These are phyloP conservation scores for Blastosporella zonata DNA, from an alignment of 1,284 basidiomycete genomes.

Conservation along the genomic window DNA sequence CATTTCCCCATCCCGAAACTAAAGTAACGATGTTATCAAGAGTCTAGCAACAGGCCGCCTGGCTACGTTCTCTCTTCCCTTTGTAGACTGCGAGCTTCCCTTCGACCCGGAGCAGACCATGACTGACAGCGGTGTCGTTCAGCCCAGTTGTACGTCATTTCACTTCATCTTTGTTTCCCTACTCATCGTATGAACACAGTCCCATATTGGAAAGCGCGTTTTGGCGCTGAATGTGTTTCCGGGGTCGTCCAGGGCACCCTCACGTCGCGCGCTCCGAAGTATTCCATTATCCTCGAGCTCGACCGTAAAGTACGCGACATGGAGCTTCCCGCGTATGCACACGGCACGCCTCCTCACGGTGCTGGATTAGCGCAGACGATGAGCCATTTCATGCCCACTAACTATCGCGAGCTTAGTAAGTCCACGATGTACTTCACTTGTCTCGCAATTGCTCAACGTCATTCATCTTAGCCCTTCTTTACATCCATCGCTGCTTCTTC, in stretches of 20 bases:
- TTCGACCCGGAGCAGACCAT: conserved; percentile 52
- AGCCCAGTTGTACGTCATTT: conserved; percentile 50
- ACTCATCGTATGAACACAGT: conserved; percentile 37
- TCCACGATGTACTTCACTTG: background rate
- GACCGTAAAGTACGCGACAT: conserved; percentile 64
- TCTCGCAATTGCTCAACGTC: background rate
- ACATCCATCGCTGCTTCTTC: conserved; percentile 68
- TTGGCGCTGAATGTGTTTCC: conserved; percentile 65
- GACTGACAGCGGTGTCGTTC: conserved; percentile 47
- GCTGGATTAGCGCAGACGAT: conserved; percentile 49
- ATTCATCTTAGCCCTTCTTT: conserved; percentile 47
- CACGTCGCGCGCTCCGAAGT: conserved; percentile 62
- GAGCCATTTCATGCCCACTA: conserved; percentile 63
- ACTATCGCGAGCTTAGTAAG: conserved; percentile 60
- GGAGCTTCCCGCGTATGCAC: conserved; percentile 53
- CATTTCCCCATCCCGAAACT: background rate
- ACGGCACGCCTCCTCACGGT: conserved; percentile 39
- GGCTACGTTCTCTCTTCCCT: conserved; percentile 62
- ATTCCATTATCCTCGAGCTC: conserved; percentile 58
- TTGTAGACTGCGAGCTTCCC: conserved; percentile 64
- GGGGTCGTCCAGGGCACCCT: conserved; percentile 63
- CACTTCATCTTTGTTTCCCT: conserved; percentile 10
- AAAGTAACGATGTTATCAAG: conserved; percentile 25
- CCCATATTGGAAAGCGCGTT: conserved; percentile 69
- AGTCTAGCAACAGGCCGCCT: conserved; percentile 63